Conservation (phyloP, 2,329 filamentous ascomycete species). For the Neonectria punicea region DNA sequence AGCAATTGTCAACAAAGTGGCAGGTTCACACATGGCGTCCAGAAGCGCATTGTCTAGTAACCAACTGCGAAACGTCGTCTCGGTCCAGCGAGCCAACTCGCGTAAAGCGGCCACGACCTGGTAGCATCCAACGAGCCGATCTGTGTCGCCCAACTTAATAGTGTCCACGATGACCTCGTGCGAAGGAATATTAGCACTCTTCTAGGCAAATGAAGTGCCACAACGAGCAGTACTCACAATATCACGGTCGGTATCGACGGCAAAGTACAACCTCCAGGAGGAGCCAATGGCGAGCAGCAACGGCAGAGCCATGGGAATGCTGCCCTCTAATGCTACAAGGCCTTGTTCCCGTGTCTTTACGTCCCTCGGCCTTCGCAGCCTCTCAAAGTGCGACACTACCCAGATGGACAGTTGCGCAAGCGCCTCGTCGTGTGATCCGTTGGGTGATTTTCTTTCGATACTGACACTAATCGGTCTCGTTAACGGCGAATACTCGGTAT, state of each 20-base stretch:
- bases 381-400: conserved; percentile 6
- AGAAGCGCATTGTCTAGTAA: neutral
- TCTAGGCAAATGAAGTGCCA: too few relatives aligned
- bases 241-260: neutral
- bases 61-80: conserved; percentile 7
- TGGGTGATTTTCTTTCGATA: conserved; percentile 2
- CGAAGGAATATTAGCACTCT: neutral
- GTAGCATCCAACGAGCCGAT: conserved; percentile 8
- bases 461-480: conserved; percentile 5
- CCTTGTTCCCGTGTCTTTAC: neutral
- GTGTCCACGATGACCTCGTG: conserved; percentile 2
- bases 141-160: neutral
- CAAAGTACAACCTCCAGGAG: conserved; percentile 9
- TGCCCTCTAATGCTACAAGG: neutral
- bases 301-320: conserved; percentile 2
- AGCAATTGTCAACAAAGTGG: neutral
- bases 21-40: neutral
- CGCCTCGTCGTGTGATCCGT: neutral
- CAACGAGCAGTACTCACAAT: neutral
- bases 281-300: neutral
- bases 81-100: conserved; percentile 5
- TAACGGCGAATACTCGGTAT: neutral
- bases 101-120: conserved; percentile 6
- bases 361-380: neutral
- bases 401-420: conserved; percentile 3